phyloP scores from a whole-genome alignment of 345 rosid species.

The Xanthoceras sorbifolium region DNA sequence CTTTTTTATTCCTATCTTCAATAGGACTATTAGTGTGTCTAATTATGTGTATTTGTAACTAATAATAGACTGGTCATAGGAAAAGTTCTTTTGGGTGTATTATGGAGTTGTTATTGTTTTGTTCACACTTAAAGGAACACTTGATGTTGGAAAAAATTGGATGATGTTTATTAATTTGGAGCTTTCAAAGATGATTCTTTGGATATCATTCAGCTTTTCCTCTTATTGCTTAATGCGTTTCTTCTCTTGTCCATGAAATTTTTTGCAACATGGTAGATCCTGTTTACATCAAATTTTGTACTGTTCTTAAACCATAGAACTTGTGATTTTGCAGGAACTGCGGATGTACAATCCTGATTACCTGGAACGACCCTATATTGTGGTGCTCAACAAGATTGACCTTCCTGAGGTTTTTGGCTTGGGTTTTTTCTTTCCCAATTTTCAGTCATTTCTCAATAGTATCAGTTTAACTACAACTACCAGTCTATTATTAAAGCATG shows the following conservation, averaged over 20 bases:
- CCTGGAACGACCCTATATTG: slow-evolving; percentile 59
- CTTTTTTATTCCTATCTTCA: background rate
- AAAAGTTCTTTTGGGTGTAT: background rate
- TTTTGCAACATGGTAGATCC: background rate
- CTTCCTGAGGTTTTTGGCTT: slow-evolving; percentile 50
- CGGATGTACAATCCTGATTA: slow-evolving; percentile 73
- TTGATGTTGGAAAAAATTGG: background rate
- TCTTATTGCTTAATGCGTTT: background rate
- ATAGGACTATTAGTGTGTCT: background rate
- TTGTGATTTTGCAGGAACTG: slow-evolving; percentile 55
- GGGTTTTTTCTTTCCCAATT: background rate
- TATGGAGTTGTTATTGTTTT: background rate
- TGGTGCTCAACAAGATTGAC: slow-evolving; percentile 76
- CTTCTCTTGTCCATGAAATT: background rate
- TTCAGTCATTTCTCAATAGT: background rate
- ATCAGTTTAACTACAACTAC: background rate
- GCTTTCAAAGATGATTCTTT: background rate
- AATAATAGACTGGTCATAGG: background rate
- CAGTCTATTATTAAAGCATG: background rate
- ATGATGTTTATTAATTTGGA: background rate
- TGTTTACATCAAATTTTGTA: background rate
- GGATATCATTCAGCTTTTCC: background rate
- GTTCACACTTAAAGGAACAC: background rate
- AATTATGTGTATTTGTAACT: background rate
- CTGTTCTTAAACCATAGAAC: background rate